Conservation (phyloP, 2,329 filamentous ascomycete species). For the Fusarium cicatricum region DNA sequence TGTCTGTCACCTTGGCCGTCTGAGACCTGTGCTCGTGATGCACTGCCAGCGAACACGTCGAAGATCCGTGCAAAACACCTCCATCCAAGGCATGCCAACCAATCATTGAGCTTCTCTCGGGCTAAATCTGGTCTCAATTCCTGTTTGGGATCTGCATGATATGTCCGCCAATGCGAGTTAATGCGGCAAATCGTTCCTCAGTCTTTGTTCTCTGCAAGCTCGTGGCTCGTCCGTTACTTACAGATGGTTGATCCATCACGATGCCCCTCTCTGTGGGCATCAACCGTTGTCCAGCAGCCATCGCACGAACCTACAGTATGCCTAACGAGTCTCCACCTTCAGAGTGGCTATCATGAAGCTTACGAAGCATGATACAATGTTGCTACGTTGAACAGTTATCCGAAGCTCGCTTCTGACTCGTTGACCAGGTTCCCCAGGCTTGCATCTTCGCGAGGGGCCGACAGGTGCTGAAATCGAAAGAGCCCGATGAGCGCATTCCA, state of each 20-base stretch:
- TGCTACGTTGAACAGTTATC: constrained; percentile 1
- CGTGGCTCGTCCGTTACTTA: constrained; percentile 6
- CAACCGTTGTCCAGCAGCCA: background rate
- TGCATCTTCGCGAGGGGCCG: constrained; percentile 18
- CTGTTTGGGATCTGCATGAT: constrained; percentile 36
- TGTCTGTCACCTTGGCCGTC: constrained; percentile 31
- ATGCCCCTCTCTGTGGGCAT: constrained; percentile 5
- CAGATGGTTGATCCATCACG: constrained; percentile 15
- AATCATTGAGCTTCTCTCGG: constrained; percentile 23
- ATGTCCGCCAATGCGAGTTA: constrained; percentile 32
- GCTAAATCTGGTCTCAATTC: constrained; percentile 33
- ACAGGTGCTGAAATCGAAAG: constrained; percentile 1
- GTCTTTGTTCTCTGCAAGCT: constrained; percentile 19
- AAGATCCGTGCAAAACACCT: constrained; percentile 27
- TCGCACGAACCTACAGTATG: constrained; percentile 1
- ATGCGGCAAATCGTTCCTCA: constrained; percentile 36
- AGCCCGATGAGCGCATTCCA: constrained; percentile 6
- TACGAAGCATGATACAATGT: constrained; percentile 2
- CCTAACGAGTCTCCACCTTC: background rate
- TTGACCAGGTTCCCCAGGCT: constrained; percentile 13
- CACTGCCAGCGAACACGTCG: constrained; percentile 44
- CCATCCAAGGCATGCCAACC: constrained; percentile 21
- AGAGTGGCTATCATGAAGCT: background rate
- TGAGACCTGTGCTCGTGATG: constrained; percentile 41
- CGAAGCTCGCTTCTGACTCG: constrained; percentile 14